These are phyloP conservation scores for Arabis hirsuta DNA, from an alignment of 345 rosid genomes.

Conservation along the genomic window DNA sequence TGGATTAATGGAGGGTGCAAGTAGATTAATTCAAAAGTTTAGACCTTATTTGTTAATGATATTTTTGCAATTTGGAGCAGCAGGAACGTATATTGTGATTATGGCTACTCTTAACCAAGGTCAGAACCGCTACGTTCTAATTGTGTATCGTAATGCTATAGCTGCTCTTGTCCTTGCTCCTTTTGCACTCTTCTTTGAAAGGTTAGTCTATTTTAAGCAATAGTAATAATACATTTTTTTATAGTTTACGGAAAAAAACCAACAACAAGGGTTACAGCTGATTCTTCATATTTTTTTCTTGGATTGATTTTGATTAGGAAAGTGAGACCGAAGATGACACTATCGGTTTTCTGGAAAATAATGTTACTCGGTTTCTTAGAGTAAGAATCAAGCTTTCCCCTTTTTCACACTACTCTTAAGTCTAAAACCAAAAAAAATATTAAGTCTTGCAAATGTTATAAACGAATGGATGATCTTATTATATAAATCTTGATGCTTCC, in stretches of 20 bases:
- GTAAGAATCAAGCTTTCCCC: conserved; percentile 42
- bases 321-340: conserved; percentile 78
- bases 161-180: conserved; percentile 81
- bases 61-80: conserved; percentile 67
- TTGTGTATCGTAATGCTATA: conserved; percentile 72
- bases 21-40: conserved; percentile 33
- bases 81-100: conserved; percentile 68
- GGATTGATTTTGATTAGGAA: conserved; percentile 49
- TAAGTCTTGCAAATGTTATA: background rate
- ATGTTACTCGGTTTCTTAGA: conserved; percentile 68
- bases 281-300: background rate
- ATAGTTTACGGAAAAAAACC: background rate
- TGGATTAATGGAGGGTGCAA: conserved; percentile 34
- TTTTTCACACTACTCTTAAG: background rate
- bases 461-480: background rate
- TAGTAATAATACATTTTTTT: background rate
- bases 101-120: conserved; percentile 70
- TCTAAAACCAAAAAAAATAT: background rate
- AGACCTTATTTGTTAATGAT: conserved; percentile 76
- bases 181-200: conserved; percentile 73
- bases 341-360: conserved; percentile 61
- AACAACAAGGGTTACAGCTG: background rate
- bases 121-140: conserved; percentile 72
- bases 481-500: no score
- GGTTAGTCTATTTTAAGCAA: conserved; percentile 45